phyloP scores from a whole-genome alignment of 2,329 filamentous ascomycete species.

The Rosellinia necatrix region DNA sequence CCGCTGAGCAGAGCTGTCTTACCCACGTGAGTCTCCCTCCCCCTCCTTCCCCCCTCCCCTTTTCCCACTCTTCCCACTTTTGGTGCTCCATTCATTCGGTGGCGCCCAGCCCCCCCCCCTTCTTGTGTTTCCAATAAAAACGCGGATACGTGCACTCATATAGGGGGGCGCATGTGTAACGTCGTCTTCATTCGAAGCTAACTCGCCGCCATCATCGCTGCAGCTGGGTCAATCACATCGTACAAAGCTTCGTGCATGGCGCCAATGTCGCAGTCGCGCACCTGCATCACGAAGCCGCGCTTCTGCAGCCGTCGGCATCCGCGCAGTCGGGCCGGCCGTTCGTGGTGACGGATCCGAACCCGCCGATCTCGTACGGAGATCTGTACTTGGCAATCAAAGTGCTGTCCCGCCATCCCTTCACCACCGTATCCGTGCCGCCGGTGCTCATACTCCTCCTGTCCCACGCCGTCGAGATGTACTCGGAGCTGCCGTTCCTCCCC shows the following conservation, averaged over 20 bases:
- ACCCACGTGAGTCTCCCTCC: constrained; percentile 48
- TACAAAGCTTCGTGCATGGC: constrained; percentile 48
- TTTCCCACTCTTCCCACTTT: not conserved
- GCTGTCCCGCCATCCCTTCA: constrained; percentile 45
- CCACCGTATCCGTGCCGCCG: constrained; percentile 39
- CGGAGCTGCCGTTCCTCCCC: constrained; percentile 36
- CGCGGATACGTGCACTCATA: not conserved
- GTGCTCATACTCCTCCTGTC: constrained; percentile 44
- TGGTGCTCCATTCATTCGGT: not conserved
- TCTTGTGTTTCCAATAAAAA: not conserved
- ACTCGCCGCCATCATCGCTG: not conserved
- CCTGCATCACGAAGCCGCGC: constrained; percentile 47
- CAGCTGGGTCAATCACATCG: constrained; percentile 47
- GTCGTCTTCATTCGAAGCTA: constrained; percentile 10
- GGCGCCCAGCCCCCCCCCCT: not conserved
- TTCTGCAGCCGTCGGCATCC: constrained; percentile 36
- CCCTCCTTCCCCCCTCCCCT: not conserved
- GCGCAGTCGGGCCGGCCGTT: constrained; percentile 47
- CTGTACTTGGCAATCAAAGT: constrained; percentile 43
- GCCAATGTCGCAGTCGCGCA: constrained; percentile 49
- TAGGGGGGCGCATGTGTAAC: not conserved
- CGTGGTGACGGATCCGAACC: constrained; percentile 49
- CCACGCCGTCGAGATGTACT: constrained; percentile 45
- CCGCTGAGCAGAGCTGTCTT: constrained; percentile 45
- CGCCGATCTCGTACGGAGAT: constrained; percentile 46